Conservation (phyloP, 2,329 filamentous ascomycete genomes). For the Xylaria sp. region DNA sequence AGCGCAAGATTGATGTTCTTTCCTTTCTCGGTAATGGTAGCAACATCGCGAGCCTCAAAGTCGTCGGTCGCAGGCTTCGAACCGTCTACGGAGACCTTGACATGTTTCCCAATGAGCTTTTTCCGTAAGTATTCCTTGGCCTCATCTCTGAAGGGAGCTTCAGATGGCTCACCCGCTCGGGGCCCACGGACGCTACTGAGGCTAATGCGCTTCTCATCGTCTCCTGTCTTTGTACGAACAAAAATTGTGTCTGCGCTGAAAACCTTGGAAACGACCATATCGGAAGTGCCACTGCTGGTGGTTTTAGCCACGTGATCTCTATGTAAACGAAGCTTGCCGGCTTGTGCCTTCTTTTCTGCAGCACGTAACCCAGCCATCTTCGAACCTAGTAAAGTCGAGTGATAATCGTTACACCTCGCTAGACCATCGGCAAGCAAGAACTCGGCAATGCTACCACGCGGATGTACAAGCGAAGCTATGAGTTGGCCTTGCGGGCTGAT, state of each 20-base stretch:
- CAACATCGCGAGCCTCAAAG: constrained; percentile 94
- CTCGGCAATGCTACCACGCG: constrained; percentile 88
- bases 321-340: constrained; percentile 78
- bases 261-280: constrained; percentile 84
- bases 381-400: constrained; percentile 86
- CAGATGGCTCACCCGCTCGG: constrained; percentile 84
- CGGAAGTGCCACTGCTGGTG: constrained; percentile 67
- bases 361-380: constrained; percentile 86
- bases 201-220: constrained; percentile 83
- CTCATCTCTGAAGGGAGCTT: constrained; percentile 87
- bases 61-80: constrained; percentile 88
- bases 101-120: constrained; percentile 93
- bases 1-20: constrained; percentile 85
- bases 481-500: constrained; percentile 89
- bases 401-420: constrained; percentile 92
- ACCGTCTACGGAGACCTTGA: constrained; percentile 86
- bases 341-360: constrained; percentile 85
- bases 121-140: constrained; percentile 96
- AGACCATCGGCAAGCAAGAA: constrained; percentile 89
- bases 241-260: constrained; percentile 89
- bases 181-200: constrained; percentile 93
- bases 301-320: constrained; percentile 78
- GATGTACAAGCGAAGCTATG: constrained; percentile 86
- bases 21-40: constrained; percentile 80
- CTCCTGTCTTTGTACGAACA: constrained; percentile 81